Conservation (phyloP, 768 basidiomycete species). For the Pleurotus djamor region DNA sequence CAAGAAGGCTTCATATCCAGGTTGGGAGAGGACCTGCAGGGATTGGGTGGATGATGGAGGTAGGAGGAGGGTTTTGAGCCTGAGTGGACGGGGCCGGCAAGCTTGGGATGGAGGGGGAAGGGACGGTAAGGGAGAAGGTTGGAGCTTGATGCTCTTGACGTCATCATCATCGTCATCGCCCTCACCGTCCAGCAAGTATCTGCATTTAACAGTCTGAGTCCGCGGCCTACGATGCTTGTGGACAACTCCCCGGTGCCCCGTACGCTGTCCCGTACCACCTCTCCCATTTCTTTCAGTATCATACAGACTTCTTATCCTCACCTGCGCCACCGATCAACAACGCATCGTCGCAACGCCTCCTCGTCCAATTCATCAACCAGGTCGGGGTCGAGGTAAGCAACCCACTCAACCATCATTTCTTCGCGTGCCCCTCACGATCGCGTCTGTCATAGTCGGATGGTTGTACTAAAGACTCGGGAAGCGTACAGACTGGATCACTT, state of each 20-base stretch:
- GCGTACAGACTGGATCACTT: constrained; percentile 75
- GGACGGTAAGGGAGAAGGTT: too few species aligned
- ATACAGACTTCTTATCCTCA: constrained; percentile 60
- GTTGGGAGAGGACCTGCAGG: too few species aligned
- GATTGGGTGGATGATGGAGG: too few species aligned
- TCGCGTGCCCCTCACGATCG: constrained; percentile 31
- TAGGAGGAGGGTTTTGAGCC: too few species aligned
- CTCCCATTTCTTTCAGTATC: constrained; percentile 66
- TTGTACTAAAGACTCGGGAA: constrained; percentile 65
- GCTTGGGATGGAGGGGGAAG: too few species aligned
- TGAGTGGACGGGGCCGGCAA: too few species aligned
- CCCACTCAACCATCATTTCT: constrained; percentile 22
- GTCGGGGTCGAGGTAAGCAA: too few species aligned
- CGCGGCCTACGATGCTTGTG: constrained; percentile 32
- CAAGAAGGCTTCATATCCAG: too few species aligned
- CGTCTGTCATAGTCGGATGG: constrained; percentile 60
- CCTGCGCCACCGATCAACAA: constrained; percentile 8
- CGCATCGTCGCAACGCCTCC: background rate
- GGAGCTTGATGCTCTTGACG: too few species aligned
- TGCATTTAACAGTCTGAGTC: too few species aligned
- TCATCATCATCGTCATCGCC: too few species aligned
- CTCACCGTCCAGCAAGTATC: too few species aligned
- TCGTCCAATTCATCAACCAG: constrained; percentile 12
- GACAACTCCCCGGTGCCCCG: constrained; percentile 31
- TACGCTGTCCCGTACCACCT: constrained; percentile 33